A percentile compares a stretch with the other conserved stretches of the same genome.
phyloP scores from a whole-genome alignment of 2,329 filamentous ascomycete genomes.

The Lecanosticta acicola region DNA sequence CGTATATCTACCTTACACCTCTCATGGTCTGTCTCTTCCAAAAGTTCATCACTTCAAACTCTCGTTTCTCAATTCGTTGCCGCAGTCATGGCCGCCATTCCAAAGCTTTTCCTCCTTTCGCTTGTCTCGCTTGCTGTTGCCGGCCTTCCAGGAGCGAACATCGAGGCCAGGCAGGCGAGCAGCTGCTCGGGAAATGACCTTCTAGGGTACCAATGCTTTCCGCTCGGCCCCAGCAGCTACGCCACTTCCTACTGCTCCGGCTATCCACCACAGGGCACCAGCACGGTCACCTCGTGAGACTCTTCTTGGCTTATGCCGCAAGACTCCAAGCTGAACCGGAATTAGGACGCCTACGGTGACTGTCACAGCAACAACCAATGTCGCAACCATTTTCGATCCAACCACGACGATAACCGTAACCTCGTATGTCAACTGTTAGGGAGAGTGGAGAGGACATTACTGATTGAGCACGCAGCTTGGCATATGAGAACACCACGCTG shows the following conservation, averaged over 20 bases:
- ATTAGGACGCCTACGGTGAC: too few relatives aligned
- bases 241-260: neutral
- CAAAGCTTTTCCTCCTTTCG: slow-evolving; percentile 3
- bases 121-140: slow-evolving; percentile 4
- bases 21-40: neutral
- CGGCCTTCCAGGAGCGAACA: slow-evolving; percentile 1
- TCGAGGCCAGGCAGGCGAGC: neutral
- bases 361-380: too few relatives aligned
- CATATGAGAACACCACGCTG: too few relatives aligned
- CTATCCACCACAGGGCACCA: neutral
- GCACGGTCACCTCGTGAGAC: neutral
- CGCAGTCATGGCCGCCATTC: slow-evolving; percentile 3
- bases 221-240: neutral
- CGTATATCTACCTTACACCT: slow-evolving; percentile 7
- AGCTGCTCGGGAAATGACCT: neutral
- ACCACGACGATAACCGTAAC: too few relatives aligned
- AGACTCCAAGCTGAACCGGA: too few relatives aligned
- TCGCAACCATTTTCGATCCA: too few relatives aligned
- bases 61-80: slow-evolving; percentile 3
- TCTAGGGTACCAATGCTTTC: neutral
- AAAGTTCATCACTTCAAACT: neutral
- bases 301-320: neutral
- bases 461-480: too few relatives aligned
- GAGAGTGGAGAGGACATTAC: too few relatives aligned
- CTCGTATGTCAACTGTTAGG: too few relatives aligned